phyloP scores from a whole-genome alignment of 2,329 filamentous ascomycete genomes.

The Didymella arachidicola region DNA sequence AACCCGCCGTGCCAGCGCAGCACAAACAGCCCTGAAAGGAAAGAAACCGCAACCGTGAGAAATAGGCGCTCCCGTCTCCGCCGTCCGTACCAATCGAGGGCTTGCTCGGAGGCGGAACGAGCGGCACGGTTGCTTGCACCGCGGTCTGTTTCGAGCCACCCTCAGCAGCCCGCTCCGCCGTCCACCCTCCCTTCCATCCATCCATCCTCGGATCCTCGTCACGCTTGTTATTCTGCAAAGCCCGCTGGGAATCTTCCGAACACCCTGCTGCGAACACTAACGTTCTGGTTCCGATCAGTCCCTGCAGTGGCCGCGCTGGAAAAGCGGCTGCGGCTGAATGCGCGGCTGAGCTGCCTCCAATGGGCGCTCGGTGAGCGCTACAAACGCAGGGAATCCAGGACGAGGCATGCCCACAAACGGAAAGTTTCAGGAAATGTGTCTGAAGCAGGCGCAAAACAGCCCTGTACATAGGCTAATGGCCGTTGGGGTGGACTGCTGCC shows the following conservation, averaged over 20 bases:
- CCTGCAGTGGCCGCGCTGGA: background rate
- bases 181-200: no score
- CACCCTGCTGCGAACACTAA: no score
- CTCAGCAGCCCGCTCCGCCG: no score
- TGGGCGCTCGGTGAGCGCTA: background rate
- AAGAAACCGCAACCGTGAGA: background rate
- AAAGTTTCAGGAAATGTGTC: background rate
- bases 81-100: conserved; percentile 1
- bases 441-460: background rate
- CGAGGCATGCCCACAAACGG: background rate
- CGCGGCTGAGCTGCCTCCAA: background rate
- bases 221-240: no score
- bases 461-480: background rate
- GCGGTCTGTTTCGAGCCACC: no score
- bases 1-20: background rate
- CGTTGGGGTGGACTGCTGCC: background rate
- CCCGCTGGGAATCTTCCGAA: no score
- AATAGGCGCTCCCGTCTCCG: conserved; percentile 17
- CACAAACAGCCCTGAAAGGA: background rate
- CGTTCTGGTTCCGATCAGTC: no score
- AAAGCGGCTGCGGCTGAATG: background rate
- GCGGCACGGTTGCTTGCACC: background rate
- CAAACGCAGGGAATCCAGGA: background rate
- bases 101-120: background rate
- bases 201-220: no score